Base-by-base conservation (phyloP, 176 grass and related monocot genomes). In the Poa annua region DNA sequence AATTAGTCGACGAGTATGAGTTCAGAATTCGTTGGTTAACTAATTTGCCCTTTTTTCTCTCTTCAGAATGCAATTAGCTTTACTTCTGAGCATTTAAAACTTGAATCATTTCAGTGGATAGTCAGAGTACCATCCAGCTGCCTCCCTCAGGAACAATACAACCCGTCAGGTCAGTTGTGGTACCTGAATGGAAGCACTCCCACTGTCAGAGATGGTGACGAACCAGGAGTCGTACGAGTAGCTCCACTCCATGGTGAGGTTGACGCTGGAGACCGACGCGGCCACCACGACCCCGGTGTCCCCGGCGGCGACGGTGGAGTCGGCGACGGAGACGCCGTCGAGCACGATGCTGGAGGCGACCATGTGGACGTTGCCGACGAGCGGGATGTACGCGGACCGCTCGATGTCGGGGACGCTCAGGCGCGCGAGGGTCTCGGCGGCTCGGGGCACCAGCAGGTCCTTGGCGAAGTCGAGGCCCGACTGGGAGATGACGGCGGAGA, bases 131-230 rank as follows among this genome's bases (percentile, higher is more conserved):
- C 17, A 83, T 17, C 52, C 61, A 71, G 14, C 32, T 19, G 2
- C 13, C 16, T 50, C 10, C 32, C 59, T 16, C 32, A 1, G 10
- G 8, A 59, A 6, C 32, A 29, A 22, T 16, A 35, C 64, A 41
- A 71, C 3, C 33, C 51, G 9, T 10, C 3, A 8, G 8, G 9
- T 10, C 3, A 8, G 8, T 7, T 44, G 15, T 90, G 94, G 14
- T 90, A 97, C 95, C 95, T 91, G 81, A 90, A 97, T 81, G 35
- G 90, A 92, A 59, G 95, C 95, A 72, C 60, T 89, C 36, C 96
- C 96, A 8, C 88, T 55, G 49, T 98, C 96, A 15, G 90, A 93
- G 34, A 98, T 72, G 1, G 88, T 84, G 29, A 98, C 50, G 57
- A 98, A 4, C 90, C 88, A 98, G 29, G 85, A 75, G 49, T 24